Evolutionary conservation across 345 rosid species (phyloP), one percentile per base, ranked within the genome.

Genomic region (Excoecaria cochinchinensis): DNA sequence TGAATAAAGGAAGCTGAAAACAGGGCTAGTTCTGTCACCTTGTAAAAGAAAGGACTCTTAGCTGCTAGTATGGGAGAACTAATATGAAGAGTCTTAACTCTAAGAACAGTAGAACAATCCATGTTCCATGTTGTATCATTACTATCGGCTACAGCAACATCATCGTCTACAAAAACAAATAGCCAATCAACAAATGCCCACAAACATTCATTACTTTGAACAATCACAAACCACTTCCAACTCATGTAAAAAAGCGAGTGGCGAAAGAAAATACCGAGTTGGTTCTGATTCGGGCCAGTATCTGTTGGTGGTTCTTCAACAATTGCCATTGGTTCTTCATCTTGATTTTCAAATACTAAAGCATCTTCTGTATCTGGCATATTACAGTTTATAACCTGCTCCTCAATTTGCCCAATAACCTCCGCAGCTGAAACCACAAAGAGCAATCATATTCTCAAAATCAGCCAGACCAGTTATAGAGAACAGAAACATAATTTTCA

Each of bases 61-160:
- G 93, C 91, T 22, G 97, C 97, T 82, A 92, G 84, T 72, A 92
- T 84, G 4, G 90, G 85, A 61, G 98, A 92, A 81, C 91, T 87
- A 65, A 94, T 86, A 68, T 90, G 91, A 70, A 94, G 13, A 15
- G 89, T 85, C 77, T 78, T 85, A 19, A 92, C 89, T 76, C 83
- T 86, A 47, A 85, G 75, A 82, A 81, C 80, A 25, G 83, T 63
- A 36, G 83, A 63, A 66, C 82, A 72, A 73, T 80, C 90, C 78
- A 82, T 76, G 53, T 79, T 75, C 85, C 83, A 76, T 48, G 83
- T 70, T 57, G 83, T 72, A 55, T 86, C 84, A 67, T 65, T 78
- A 58, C 71, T 77, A 64, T 4, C 67, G 0, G 46, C 40, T 15
- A 3, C 48, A 57, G 66, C 58, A 53, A 76, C 67, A 74, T 70